phyloP scores from a whole-genome alignment of 352 stramenopile genomes.

The Globisporangium perplexum region DNA sequence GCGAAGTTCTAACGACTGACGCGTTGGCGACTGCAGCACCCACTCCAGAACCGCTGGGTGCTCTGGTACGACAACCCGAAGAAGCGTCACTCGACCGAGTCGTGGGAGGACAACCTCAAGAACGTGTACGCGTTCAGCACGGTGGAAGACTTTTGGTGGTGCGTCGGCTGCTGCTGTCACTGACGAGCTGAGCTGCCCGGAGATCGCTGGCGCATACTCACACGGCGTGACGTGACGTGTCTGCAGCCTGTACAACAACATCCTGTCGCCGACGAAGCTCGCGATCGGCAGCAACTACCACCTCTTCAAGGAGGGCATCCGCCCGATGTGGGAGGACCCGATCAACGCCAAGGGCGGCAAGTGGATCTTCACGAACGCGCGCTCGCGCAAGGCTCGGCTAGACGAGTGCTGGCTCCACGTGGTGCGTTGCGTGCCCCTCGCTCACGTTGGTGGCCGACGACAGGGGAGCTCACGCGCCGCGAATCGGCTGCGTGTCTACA shows the following conservation, averaged over 20 bases:
- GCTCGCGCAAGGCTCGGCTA: conserved; percentile 88
- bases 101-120: conserved; percentile 89
- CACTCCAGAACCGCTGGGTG: conserved; percentile 84
- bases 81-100: conserved; percentile 84
- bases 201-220: too few species aligned
- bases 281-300: conserved; percentile 95
- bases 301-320: conserved; percentile 95
- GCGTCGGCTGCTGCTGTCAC: conserved; percentile 12
- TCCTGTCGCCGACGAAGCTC: conserved; percentile 88
- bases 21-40: conserved; percentile 43
- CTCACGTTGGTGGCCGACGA: background rate
- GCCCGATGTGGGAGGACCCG: conserved; percentile 97
- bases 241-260: conserved; percentile 91
- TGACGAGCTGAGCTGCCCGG: too few species aligned
- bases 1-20: background rate
- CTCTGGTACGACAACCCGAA: conserved; percentile 90
- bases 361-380: conserved; percentile 95
- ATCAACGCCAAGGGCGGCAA: conserved; percentile 94
- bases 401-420: conserved; percentile 96
- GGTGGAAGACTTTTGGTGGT: conserved; percentile 97
- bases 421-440: conserved; percentile 28
- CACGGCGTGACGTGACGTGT: too few species aligned
- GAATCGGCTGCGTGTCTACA: conserved; percentile 11
- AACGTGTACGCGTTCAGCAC: conserved; percentile 93
- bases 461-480: background rate